phyloP scores from a whole-genome alignment of 106 monocot species.

The Apostasia ramifera region DNA sequence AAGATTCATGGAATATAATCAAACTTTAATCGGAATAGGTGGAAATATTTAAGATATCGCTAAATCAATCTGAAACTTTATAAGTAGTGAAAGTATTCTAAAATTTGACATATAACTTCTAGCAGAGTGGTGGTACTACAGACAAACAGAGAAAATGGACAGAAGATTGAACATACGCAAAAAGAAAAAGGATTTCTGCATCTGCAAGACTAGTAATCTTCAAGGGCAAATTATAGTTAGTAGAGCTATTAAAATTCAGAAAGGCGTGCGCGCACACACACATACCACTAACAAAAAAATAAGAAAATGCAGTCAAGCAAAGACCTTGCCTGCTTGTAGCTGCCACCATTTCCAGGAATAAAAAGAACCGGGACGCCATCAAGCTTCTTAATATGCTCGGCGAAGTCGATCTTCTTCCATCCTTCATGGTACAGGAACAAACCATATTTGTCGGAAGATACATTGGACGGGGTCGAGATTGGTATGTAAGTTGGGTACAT shows the following conservation, averaged over 20 bases:
- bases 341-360: conserved; percentile 96
- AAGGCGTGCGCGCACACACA: background rate
- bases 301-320: background rate
- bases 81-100: no score
- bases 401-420: conserved; percentile 92
- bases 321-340: conserved; percentile 82
- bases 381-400: conserved; percentile 62
- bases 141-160: no score
- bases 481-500: conserved; percentile 99
- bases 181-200: no score
- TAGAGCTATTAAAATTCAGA: background rate
- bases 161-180: no score
- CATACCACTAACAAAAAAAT: background rate
- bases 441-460: conserved; percentile 69
- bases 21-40: no score
- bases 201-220: no score
- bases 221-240: no score
- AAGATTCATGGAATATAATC: background rate
- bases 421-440: conserved; percentile 95
- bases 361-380: conserved; percentile 88
- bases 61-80: no score
- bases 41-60: no score
- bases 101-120: no score
- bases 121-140: no score
- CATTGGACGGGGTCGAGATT: conserved; percentile 46